Evolutionary conservation across 768 basidiomycete genomes (phyloP).

Genomic region (Mycena indigotica): DNA sequence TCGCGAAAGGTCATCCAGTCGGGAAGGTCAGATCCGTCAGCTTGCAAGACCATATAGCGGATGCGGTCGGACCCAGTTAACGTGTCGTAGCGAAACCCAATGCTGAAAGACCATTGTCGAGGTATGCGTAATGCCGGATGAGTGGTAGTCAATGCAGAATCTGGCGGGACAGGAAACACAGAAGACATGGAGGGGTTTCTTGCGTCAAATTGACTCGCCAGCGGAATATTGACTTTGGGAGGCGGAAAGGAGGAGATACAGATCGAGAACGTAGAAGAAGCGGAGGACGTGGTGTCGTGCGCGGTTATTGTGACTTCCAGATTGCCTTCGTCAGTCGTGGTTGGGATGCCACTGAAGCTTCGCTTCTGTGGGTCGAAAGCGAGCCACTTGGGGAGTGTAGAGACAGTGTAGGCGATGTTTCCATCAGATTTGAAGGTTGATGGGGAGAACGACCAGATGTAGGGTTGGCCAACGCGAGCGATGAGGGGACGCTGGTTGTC

Average conservation of each 20-base stretch:
- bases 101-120: constrained; percentile 84
- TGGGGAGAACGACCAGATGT: constrained; percentile 67
- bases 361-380: constrained; percentile 61
- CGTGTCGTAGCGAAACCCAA: constrained; percentile 76
- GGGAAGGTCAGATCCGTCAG: constrained; percentile 73
- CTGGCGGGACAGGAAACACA: constrained; percentile 64
- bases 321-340: constrained; percentile 61
- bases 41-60: constrained; percentile 64
- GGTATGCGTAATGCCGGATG: constrained; percentile 73
- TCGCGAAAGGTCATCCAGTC: constrained; percentile 75
- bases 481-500: constrained; percentile 76
- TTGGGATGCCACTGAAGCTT: constrained; percentile 73
- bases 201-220: constrained; percentile 61
- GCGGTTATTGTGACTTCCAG: constrained; percentile 66
- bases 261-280: constrained; percentile 55
- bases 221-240: constrained; percentile 56
- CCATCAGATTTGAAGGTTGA: constrained; percentile 64
- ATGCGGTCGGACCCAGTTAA: constrained; percentile 50
- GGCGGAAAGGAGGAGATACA: constrained; percentile 56
- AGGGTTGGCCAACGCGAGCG: constrained; percentile 66
- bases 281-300: constrained; percentile 50
- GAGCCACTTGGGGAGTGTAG: constrained; percentile 74
- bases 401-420: constrained; percentile 51
- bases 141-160: constrained; percentile 55
- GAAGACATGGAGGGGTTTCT: constrained; percentile 73